Percentiles rank a stretch among this genome's conserved stretches.
Conservation (phyloP, 1,284 basidiomycete species). For the Cryptococcus jaspeensis region DNA sequence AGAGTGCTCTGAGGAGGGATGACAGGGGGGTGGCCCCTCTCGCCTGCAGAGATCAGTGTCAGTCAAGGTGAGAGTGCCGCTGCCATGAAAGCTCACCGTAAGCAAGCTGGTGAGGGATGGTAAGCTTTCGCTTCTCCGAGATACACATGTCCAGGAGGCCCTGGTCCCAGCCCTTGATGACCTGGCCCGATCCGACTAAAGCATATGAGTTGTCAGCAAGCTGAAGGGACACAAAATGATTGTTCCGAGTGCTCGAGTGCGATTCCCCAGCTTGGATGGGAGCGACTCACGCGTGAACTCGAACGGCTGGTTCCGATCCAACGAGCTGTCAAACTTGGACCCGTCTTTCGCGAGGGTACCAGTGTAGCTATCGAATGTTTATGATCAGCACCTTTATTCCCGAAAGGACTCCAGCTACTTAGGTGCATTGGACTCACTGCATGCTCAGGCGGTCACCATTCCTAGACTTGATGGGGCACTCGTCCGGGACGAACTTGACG, state of each 20-base stretch:
- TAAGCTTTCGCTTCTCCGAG: conserved; percentile 86
- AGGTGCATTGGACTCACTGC: conserved; percentile 42
- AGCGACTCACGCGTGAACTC: conserved; percentile 50
- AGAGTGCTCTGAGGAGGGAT: conserved; percentile 83
- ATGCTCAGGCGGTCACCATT: conserved; percentile 56
- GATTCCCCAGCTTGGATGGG: too few species aligned
- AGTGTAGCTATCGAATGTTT: conserved; percentile 51
- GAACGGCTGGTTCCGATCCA: conserved; percentile 57
- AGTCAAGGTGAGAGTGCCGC: not conserved
- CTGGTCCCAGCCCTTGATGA: conserved; percentile 55
- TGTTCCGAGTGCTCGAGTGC: not conserved
- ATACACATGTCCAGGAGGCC: conserved; percentile 72
- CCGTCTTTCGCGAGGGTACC: conserved; percentile 55
- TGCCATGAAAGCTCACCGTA: conserved; percentile 64
- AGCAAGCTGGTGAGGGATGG: conserved; percentile 71
- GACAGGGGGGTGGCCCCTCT: conserved; percentile 55
- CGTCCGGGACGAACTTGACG: conserved; percentile 54
- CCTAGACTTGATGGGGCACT: conserved; percentile 54
- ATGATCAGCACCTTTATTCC: not conserved
- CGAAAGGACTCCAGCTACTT: not conserved
- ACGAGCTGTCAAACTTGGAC: conserved; percentile 57
- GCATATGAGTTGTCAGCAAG: not conserved
- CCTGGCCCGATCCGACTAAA: conserved; percentile 56
- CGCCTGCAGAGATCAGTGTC: conserved; percentile 53
- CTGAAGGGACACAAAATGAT: too few species aligned